Conservation (phyloP, 2,329 filamentous ascomycete genomes). For the Teratosphaeria epicoccoides region DNA sequence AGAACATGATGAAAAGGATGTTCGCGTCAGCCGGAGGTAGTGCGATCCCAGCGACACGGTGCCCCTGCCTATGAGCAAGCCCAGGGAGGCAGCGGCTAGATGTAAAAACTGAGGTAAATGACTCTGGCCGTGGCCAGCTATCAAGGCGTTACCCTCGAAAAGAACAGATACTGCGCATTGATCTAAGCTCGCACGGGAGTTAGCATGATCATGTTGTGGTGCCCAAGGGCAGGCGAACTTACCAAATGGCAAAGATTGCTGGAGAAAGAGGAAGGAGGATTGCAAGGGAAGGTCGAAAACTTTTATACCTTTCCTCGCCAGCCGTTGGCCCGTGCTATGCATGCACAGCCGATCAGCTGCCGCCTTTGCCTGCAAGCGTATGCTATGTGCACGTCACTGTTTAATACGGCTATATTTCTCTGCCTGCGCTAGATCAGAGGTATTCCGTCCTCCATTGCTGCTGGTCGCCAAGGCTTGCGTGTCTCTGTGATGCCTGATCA, state of each 20-base stretch:
- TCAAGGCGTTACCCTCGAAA: constrained; percentile 91
- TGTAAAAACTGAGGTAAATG: constrained; percentile 75
- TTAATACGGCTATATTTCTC: no score
- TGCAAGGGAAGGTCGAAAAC: not conserved
- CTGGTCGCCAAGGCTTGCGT: no score
- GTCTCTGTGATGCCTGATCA: no score
- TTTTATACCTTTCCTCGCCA: not conserved
- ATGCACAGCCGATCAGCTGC: not conserved
- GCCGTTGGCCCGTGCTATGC: not conserved
- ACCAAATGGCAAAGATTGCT: constrained; percentile 3
- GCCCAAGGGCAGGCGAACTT: not conserved
- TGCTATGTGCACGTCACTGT: no score
- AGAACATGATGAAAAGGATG: not conserved
- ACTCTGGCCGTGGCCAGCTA: constrained; percentile 61
- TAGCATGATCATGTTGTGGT: not conserved
- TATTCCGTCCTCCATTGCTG: no score
- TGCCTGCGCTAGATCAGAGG: no score
- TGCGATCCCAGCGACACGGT: constrained; percentile 70
- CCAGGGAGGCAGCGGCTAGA: constrained; percentile 48
- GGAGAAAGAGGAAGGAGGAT: not conserved
- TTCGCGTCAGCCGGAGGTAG: constrained; percentile 64
- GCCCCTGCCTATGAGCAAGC: constrained; percentile 57
- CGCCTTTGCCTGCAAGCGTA: no score
- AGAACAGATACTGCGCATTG: constrained; percentile 42
- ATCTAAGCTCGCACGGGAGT: constrained; percentile 2